phyloP scores from a whole-genome alignment of 176 grass and related monocot genomes.

The Melocanna baccifera region DNA sequence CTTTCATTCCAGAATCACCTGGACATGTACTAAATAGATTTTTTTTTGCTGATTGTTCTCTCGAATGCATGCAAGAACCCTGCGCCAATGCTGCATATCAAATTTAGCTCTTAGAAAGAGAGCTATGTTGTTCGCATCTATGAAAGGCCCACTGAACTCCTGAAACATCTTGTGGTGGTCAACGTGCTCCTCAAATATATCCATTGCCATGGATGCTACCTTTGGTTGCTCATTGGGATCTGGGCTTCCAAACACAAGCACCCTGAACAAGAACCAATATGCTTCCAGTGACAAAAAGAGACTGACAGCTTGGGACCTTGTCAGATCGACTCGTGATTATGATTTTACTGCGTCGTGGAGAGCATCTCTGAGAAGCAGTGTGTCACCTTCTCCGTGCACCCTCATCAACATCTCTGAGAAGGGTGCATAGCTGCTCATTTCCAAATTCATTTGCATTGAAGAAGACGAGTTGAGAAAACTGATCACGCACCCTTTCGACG shows the following conservation, averaged over 20 bases:
- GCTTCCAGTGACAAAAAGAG: neutral
- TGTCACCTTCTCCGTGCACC: no score
- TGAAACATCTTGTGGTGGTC: neutral
- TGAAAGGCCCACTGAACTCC: neutral
- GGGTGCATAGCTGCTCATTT: no score
- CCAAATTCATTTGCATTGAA: no score
- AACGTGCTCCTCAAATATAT: neutral
- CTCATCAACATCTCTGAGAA: no score
- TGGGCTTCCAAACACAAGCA: neutral
- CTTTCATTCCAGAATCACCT: neutral
- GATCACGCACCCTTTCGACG: no score
- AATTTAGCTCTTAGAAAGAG: neutral
- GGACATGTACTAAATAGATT: neutral
- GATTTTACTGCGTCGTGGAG: neutral
- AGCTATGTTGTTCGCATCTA: neutral
- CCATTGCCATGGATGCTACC: neutral
- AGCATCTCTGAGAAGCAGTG: neutral
- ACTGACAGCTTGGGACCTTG: neutral
- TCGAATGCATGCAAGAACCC: neutral
- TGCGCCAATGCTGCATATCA: neutral
- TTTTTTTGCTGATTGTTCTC: neutral
- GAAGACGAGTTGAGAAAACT: no score
- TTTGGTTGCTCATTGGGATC: neutral
- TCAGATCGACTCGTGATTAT: neutral
- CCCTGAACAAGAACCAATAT: slow-evolving; percentile 16